Conservation (phyloP, 1,139 yeast species). For the Waltiozyma sp. region DNA sequence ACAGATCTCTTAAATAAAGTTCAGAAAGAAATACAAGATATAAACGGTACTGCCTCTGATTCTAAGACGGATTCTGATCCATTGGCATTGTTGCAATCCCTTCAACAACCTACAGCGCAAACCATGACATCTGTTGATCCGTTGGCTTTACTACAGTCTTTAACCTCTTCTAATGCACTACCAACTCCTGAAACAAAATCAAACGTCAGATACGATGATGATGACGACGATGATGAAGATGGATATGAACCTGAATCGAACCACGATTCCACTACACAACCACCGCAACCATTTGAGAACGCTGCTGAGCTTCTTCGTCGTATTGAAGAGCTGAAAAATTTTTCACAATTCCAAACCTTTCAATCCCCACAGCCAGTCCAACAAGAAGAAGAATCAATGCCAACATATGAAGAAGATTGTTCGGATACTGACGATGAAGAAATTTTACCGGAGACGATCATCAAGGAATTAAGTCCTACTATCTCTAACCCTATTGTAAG, state of each 20-base stretch:
- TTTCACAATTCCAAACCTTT: not conserved
- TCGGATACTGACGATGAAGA: slow-evolving; percentile 8
- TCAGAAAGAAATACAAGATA: slow-evolving; percentile 4
- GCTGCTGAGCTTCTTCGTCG: not conserved
- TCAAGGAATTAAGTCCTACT: not conserved
- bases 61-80: not conserved
- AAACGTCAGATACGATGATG: not conserved
- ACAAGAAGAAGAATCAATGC: slow-evolving; percentile 8
- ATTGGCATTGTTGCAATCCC: not conserved
- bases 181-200: not conserved
- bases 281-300: not conserved
- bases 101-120: not conserved
- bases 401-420: slow-evolving; percentile 13
- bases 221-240: slow-evolving; percentile 3
- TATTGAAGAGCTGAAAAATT: not conserved
- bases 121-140: not conserved
- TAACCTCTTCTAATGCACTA: not conserved
- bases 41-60: not conserved
- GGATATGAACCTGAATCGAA: slow-evolving; percentile 4
- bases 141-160: not conserved
- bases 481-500: not conserved
- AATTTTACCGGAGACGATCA: slow-evolving; percentile 1
- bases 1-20: slow-evolving; percentile 6
- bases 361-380: not conserved
- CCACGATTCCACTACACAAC: slow-evolving; percentile 1